Evolutionary conservation across 2,329 filamentous ascomycete species (phyloP), one percentile per base, ranked within the genome.

Genomic region (Alternaria atra): DNA sequence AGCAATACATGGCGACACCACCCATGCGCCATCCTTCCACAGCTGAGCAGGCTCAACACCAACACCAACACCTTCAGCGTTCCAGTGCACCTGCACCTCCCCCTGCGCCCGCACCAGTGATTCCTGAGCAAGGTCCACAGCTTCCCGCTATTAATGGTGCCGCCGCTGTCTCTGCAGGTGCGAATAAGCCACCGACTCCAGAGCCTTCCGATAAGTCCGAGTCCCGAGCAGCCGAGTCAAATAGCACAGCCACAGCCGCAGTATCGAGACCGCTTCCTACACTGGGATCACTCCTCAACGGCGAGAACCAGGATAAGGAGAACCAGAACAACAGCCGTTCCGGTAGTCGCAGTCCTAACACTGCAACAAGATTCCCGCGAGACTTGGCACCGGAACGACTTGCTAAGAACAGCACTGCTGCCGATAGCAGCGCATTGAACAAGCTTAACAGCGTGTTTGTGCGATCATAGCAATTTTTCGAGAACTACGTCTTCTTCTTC

Each of bases 261-360:
- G 63, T 70, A 1, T 74, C 75, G 34, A 77, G 77, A 44, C 80
- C 79, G 2, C 86, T 88, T 29, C 87, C 87, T 7, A 74, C 69
- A 7, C 66, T 76, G 1, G 71, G 72, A 10, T 76, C 75, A 1
- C 69, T 77, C 27, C 71, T 77, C 40, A 77, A 77, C 57, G 71
- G 66, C 30, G 71, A 74, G 12, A 71, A 70, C 20, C 63, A 68
- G 20, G 65, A 64, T 20, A 68, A 70, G 58, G 71, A 77, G 32
- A 76, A 73, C 20, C 72, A 73, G 52, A 73, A 65, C 61, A 74
- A 67, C 51, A 79, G 75, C 59, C 77, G 81, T 34, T 76, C 78
- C 6, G 80, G 80, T 20, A 83, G 80, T 61, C 76, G 77, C 44
- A 83, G 81, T 76, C 66, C 74, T 60, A 77, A 73, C 40, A 73